Conservation (phyloP, 2,329 filamentous ascomycete species). For the Trichoderma lentiforme region DNA sequence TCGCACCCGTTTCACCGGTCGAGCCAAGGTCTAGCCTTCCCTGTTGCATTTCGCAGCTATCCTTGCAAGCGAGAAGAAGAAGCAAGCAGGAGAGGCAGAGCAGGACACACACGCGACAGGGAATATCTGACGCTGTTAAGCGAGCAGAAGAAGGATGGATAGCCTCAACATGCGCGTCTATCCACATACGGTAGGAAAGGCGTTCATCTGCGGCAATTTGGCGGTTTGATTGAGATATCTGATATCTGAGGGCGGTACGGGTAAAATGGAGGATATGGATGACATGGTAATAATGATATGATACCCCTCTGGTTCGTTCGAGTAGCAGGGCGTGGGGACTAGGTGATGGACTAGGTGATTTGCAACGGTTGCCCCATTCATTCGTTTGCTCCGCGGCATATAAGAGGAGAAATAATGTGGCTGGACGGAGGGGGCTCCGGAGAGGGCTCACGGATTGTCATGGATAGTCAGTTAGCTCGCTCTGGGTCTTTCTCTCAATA, state of each 20-base stretch:
- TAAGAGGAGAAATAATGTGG: background rate
- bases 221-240: background rate
- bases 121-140: background rate
- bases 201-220: conserved; percentile 2
- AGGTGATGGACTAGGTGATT: background rate
- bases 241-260: background rate
- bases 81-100: background rate
- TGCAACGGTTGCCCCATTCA: background rate
- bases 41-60: background rate
- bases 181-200: background rate
- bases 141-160: background rate
- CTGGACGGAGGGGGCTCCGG: background rate
- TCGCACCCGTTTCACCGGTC: conserved; percentile 56
- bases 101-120: background rate
- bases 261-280: background rate
- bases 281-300: background rate
- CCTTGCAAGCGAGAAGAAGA: background rate
- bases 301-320: conserved; percentile 16
- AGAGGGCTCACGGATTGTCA: background rate
- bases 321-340: background rate
- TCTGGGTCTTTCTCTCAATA: background rate
- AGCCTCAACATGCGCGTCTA: background rate
- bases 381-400: background rate
- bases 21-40: conserved; percentile 47
- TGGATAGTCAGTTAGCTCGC: background rate